Conservation (phyloP, 2,329 filamentous ascomycete genomes). For the Aspergillus proliferans region DNA sequence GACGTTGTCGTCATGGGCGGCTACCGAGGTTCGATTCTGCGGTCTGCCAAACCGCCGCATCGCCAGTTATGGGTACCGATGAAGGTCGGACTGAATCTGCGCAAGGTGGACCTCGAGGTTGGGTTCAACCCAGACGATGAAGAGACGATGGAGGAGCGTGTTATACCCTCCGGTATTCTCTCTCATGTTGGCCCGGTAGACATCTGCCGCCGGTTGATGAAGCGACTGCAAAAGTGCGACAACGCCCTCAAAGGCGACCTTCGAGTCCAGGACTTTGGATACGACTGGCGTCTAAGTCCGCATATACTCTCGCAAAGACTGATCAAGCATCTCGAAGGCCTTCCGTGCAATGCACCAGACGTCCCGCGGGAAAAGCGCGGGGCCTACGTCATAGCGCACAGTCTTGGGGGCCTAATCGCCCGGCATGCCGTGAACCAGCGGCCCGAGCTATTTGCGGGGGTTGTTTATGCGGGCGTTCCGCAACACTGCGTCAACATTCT, state of each 20-base stretch:
- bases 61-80: conserved; percentile 92
- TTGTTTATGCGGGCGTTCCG: conserved; percentile 78
- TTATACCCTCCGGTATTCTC: conserved; percentile 83
- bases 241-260: conserved; percentile 67
- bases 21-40: conserved; percentile 82
- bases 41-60: conserved; percentile 72
- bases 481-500: conserved; percentile 86
- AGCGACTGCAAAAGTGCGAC: conserved; percentile 65
- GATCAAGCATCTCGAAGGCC: conserved; percentile 63
- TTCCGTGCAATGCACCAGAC: conserved; percentile 66
- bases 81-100: conserved; percentile 84
- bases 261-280: conserved; percentile 83
- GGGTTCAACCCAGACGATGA: conserved; percentile 77
- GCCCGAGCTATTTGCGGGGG: conserved; percentile 78
- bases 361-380: conserved; percentile 54
- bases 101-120: conserved; percentile 86
- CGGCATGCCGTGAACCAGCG: conserved; percentile 79
- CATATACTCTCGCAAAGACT: conserved; percentile 65
- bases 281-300: conserved; percentile 89
- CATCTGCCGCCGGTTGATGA: conserved; percentile 75
- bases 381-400: conserved; percentile 78
- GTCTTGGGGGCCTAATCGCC: conserved; percentile 76
- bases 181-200: conserved; percentile 87
- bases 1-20: conserved; percentile 86
- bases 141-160: conserved; percentile 71